A percentile compares a stretch with the other conserved stretches of the same genome.
Conservation (phyloP, 306 rosid genomes). For the Senna siamea region DNA sequence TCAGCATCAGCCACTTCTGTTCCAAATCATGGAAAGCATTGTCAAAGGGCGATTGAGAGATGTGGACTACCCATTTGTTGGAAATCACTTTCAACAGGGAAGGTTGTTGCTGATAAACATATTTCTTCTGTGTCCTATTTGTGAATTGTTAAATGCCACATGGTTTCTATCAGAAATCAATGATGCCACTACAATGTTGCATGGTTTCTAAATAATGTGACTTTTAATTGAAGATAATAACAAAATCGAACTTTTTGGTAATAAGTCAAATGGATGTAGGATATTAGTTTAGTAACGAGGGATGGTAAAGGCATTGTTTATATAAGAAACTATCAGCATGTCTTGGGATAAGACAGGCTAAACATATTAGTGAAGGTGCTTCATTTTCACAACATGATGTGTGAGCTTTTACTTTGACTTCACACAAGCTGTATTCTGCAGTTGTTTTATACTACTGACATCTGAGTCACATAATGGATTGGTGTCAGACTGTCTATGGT, state of each 20-base stretch:
- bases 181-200: slow-evolving; percentile 13
- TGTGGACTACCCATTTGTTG: slow-evolving; percentile 83
- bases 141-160: slow-evolving; percentile 6
- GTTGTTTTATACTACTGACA: slow-evolving; percentile 2
- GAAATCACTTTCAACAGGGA: slow-evolving; percentile 96
- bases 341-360: too few species aligned
- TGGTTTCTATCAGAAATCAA: slow-evolving; percentile 34
- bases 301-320: neutral
- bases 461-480: neutral
- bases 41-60: slow-evolving; percentile 92
- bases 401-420: slow-evolving; percentile 5
- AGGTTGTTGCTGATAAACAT: slow-evolving; percentile 66
- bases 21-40: slow-evolving; percentile 80
- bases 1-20: slow-evolving; percentile 71
- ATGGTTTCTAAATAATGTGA: slow-evolving; percentile 11
- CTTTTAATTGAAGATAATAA: slow-evolving; percentile 12
- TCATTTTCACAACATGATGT: slow-evolving; percentile 7
- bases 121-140: slow-evolving; percentile 16
- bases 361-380: slow-evolving; percentile 15
- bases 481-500: neutral
- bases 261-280: slow-evolving; percentile 21
- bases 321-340: slow-evolving; percentile 5
- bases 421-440: slow-evolving; percentile 4
- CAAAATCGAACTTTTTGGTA: neutral
- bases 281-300: neutral